phyloP scores from a whole-genome alignment of 1,284 basidiomycete species.

The Ceratobasidium sp. region DNA sequence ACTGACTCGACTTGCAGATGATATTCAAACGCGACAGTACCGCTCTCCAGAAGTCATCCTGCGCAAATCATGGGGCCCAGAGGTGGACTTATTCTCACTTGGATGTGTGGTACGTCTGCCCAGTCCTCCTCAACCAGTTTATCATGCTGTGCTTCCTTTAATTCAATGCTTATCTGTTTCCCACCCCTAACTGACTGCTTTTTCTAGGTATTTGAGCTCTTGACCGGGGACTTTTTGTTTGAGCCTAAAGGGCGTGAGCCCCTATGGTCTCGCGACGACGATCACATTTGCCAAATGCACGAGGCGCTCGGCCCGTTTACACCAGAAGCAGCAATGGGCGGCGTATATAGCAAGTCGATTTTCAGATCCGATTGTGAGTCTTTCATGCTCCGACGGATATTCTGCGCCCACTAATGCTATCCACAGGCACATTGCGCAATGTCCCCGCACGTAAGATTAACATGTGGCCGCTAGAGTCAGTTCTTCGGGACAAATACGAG shows the following conservation, averaged over 20 bases:
- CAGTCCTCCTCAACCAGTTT: background rate
- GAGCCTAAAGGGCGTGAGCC: slow-evolving; percentile 50
- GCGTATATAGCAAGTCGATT: slow-evolving; percentile 34
- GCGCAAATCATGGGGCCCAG: slow-evolving; percentile 53
- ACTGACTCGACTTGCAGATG: slow-evolving; percentile 61
- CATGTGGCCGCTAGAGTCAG: slow-evolving; percentile 37
- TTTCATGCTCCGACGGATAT: slow-evolving; percentile 17
- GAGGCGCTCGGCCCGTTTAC: slow-evolving; percentile 42
- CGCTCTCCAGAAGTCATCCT: slow-evolving; percentile 97
- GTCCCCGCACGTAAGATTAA: slow-evolving; percentile 37
- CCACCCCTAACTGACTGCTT: background rate
- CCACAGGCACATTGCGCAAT: slow-evolving; percentile 36
- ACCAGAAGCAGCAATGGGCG: slow-evolving; percentile 32
- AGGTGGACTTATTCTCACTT: slow-evolving; percentile 57
- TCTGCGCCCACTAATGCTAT: background rate
- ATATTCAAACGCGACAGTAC: slow-evolving; percentile 97
- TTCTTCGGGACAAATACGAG: slow-evolving; percentile 42
- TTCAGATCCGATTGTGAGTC: slow-evolving; percentile 40
- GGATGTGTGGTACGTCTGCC: slow-evolving; percentile 76
- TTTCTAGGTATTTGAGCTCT: slow-evolving; percentile 60
- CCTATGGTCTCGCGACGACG: slow-evolving; percentile 86
- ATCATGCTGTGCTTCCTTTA: too few species aligned
- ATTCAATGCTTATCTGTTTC: background rate
- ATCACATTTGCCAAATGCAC: slow-evolving; percentile 78
- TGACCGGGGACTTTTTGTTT: slow-evolving; percentile 56